A percentile compares a stretch with the other conserved stretches of the same genome.
Evolutionary conservation across 1,284 basidiomycete genomes (phyloP).

Genomic region (Tetrapyrgos nigripes): DNA sequence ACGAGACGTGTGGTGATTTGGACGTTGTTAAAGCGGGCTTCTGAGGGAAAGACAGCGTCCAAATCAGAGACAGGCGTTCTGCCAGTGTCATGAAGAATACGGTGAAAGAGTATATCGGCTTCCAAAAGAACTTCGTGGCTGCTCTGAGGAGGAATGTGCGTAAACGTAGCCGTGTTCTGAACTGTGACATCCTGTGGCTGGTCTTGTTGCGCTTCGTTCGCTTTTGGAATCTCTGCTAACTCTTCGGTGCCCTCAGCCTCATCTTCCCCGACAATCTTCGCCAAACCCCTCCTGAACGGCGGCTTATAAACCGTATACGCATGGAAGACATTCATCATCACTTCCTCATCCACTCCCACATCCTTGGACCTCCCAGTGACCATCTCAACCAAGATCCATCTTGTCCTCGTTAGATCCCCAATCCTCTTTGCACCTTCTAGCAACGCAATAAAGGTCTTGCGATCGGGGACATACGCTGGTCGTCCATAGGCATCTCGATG

Average conservation of each 20-base stretch:
- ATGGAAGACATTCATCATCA: conserved; percentile 88
- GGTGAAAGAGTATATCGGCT: conserved; percentile 71
- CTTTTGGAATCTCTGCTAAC: not conserved
- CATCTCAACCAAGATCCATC: conserved; percentile 94
- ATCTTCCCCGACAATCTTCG: conserved; percentile 38
- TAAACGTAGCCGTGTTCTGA: conserved; percentile 44
- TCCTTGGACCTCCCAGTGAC: conserved; percentile 48
- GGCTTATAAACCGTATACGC: conserved; percentile 86
- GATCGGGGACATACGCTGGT: conserved; percentile 67
- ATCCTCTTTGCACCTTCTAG: conserved; percentile 89
- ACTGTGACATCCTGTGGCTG: not conserved
- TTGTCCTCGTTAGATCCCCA: conserved; percentile 81
- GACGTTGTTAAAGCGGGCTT: conserved; percentile 65
- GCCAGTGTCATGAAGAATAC: conserved; percentile 62
- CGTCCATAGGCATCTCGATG: conserved; percentile 68
- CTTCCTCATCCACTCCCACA: conserved; percentile 67
- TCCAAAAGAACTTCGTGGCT: conserved; percentile 79
- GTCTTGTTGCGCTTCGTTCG: not conserved
- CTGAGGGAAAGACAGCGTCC: conserved; percentile 27
- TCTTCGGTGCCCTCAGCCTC: conserved; percentile 18
- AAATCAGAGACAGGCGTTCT: conserved; percentile 12
- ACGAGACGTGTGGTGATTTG: conserved; percentile 67
- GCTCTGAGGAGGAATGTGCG: conserved; percentile 77
- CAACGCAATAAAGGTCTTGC: conserved; percentile 81
- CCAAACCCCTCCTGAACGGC: conserved; percentile 62